phyloP scores from a whole-genome alignment of 164 flowering plant genomes.

The Aristolochia contorta region DNA sequence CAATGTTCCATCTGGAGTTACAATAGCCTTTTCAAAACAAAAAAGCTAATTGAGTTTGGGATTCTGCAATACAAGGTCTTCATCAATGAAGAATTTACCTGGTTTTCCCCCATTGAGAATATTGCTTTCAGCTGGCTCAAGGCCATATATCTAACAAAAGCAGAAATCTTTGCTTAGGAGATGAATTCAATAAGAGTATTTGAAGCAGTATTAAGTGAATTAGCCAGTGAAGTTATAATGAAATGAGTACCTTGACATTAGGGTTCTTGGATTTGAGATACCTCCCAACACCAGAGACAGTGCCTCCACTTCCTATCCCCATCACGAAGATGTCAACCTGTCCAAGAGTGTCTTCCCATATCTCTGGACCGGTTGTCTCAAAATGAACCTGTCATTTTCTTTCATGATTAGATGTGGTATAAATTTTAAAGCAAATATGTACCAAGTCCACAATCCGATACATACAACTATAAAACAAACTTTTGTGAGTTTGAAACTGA shows the following conservation, averaged over 20 bases:
- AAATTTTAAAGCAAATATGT: neutral
- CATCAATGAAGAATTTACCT: constrained; percentile 29
- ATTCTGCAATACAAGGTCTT: too few species aligned
- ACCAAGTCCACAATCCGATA: too few species aligned
- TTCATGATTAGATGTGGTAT: neutral
- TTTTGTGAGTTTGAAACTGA: too few species aligned
- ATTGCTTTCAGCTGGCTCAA: constrained; percentile 92
- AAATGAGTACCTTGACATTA: constrained; percentile 64
- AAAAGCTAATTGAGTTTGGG: too few species aligned
- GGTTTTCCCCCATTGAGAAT: constrained; percentile 92
- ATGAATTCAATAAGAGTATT: neutral
- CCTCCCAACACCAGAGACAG: constrained; percentile 85
- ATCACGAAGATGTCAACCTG: constrained; percentile 88
- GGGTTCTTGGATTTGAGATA: constrained; percentile 90
- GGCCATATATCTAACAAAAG: constrained; percentile 62
- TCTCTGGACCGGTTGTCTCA: constrained; percentile 96
- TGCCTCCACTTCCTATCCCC: constrained; percentile 99
- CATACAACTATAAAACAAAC: too few species aligned
- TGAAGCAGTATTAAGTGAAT: too few species aligned
- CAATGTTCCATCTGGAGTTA: too few species aligned
- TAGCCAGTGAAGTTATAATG: neutral
- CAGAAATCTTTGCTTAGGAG: neutral
- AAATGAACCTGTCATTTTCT: constrained; percentile 57
- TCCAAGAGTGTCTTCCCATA: constrained; percentile 91
- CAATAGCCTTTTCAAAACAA: too few species aligned